Evolutionary conservation across 441 rosid species (phyloP).

Genomic region (Syzygium malaccense): DNA sequence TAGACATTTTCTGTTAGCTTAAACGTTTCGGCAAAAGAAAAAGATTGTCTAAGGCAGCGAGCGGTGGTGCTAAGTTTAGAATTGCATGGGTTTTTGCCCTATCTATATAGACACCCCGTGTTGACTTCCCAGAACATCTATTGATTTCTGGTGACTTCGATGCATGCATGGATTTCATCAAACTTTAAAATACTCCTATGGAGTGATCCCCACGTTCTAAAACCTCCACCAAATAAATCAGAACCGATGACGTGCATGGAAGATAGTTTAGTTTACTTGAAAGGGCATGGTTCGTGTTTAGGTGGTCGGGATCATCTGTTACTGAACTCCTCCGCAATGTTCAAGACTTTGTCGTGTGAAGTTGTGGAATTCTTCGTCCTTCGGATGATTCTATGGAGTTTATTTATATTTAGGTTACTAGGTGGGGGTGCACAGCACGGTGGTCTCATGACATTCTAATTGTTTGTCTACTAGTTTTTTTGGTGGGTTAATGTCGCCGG

Average conservation of each 20-base stretch:
- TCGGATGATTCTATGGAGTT: background rate
- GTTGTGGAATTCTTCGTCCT: background rate
- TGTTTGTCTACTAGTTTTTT: background rate
- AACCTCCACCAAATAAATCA: background rate
- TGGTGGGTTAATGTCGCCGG: background rate
- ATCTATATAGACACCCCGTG: background rate
- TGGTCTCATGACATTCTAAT: background rate
- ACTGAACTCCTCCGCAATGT: background rate
- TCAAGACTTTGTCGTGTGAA: background rate
- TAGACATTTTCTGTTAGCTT: background rate
- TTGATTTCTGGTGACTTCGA: background rate
- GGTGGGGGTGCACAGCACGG: background rate
- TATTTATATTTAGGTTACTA: background rate
- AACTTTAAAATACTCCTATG: background rate
- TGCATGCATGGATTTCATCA: background rate
- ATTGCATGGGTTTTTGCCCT: background rate
- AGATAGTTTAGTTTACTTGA: background rate
- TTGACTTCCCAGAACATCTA: background rate
- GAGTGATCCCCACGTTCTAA: background rate
- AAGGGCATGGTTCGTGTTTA: background rate
- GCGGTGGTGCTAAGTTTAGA: background rate
- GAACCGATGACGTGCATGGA: background rate
- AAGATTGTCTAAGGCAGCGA: background rate
- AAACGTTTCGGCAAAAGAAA: background rate
- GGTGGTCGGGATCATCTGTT: background rate